A percentile compares a stretch with the other conserved stretches of the same genome.
Evolutionary conservation across 2,329 filamentous ascomycete genomes (phyloP).

Genomic region (Passalora sequoiae): DNA sequence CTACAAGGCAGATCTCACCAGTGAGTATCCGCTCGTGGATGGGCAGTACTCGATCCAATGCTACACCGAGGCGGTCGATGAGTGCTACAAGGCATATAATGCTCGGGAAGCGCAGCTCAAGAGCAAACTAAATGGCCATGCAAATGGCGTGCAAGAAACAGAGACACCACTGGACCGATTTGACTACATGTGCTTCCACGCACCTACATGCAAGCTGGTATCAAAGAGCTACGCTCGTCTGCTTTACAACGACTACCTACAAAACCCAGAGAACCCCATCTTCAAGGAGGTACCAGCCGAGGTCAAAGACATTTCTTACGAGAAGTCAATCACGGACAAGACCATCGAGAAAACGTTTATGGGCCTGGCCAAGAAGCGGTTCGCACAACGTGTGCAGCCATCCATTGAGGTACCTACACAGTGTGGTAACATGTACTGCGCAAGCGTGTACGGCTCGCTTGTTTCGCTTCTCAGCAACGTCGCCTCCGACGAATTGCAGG

Average conservation of each 20-base stretch:
- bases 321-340: conserved; percentile 48
- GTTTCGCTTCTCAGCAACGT: conserved; percentile 46
- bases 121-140: conserved; percentile 38
- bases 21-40: conserved; percentile 51
- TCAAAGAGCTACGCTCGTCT: conserved; percentile 50
- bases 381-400: conserved; percentile 46
- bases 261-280: conserved; percentile 43
- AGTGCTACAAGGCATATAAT: conserved; percentile 52
- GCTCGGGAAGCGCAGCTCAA: conserved; percentile 45
- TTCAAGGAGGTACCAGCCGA: conserved; percentile 49
- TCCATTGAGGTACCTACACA: conserved; percentile 47
- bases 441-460: conserved; percentile 48
- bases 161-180: conserved; percentile 49
- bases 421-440: conserved; percentile 55
- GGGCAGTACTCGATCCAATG: conserved; percentile 51
- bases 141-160: conserved; percentile 37
- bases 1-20: conserved; percentile 52
- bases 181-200: conserved; percentile 53
- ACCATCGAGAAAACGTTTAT: conserved; percentile 51
- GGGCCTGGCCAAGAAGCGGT: conserved; percentile 49
- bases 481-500: conserved; percentile 41
- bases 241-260: conserved; percentile 50
- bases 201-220: conserved; percentile 52
- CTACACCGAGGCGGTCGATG: conserved; percentile 50
- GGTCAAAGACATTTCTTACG: conserved; percentile 44